Evolutionary conservation across 768 basidiomycete species (phyloP).

Genomic region (Lactarius indigo): DNA sequence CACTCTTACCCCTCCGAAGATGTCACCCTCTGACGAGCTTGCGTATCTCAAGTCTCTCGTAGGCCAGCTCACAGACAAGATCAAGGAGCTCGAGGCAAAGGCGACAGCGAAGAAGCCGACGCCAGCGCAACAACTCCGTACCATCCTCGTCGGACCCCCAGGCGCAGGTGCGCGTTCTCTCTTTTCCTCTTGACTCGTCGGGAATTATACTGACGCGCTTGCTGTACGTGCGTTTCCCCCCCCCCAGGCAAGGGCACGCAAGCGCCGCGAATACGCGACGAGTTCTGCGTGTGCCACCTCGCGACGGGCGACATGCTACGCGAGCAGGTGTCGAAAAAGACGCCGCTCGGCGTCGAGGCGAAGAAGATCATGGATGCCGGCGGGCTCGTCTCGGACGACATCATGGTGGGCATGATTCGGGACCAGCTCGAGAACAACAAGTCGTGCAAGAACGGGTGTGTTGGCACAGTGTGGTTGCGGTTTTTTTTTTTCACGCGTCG

Average conservation of each 20-base stretch:
- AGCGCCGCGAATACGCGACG: slow-evolving; percentile 86
- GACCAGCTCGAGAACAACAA: slow-evolving; percentile 92
- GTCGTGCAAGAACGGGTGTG: slow-evolving; percentile 93
- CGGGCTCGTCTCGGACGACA: slow-evolving; percentile 92
- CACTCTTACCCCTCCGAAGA: slow-evolving; percentile 30
- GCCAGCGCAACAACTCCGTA: slow-evolving; percentile 76
- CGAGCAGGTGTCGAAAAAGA: slow-evolving; percentile 85
- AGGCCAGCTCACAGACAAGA: slow-evolving; percentile 87
- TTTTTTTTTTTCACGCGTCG: no score
- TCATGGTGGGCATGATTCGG: slow-evolving; percentile 97
- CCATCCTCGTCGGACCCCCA: slow-evolving; percentile 94
- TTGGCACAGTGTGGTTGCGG: no score
- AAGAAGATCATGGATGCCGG: slow-evolving; percentile 99
- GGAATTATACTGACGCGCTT: no score
- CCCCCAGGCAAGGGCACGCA: slow-evolving; percentile 93
- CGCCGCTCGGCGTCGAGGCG: slow-evolving; percentile 82
- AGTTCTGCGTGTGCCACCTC: slow-evolving; percentile 96
- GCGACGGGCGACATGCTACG: slow-evolving; percentile 99
- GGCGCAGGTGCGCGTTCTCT: slow-evolving; percentile 73
- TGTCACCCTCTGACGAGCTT: slow-evolving; percentile 75
- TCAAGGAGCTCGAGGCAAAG: slow-evolving; percentile 73
- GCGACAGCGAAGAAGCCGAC: slow-evolving; percentile 40
- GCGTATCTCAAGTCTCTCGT: slow-evolving; percentile 95
- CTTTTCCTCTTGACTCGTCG: neutral
- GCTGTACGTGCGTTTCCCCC: neutral